Base-by-base conservation (phyloP, 306 rosid species). In the Lathyrus tuberosus region DNA sequence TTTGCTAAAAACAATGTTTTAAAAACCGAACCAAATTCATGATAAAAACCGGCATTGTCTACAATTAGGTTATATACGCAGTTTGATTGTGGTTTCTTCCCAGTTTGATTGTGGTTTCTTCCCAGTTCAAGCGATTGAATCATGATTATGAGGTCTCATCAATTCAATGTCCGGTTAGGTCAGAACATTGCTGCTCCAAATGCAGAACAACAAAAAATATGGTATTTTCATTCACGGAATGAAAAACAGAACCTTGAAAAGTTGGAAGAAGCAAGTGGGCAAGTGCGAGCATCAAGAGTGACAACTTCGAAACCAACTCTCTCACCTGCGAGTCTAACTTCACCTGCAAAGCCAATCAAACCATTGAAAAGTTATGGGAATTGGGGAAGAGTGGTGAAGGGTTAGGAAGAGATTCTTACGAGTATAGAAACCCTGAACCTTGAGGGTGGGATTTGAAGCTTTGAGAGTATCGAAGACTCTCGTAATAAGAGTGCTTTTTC, bases 281-380 rank as follows among this genome's bases (percentile, higher is more conserved):
- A 77, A 0, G 69, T 84, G 33, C 92, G 95, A 81, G 85, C 94
- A 53, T 87, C 95, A 24, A 92, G 74, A 35, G 96, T 89, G 59
- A 87, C 92, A 26, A 89, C 95, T 77, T 92, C 80, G 24, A 92
- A 92, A 31, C 96, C 96, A 64, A 81, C 85, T 61, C 97, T 85
- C 51, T 87, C 78, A 17, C 81, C 79, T 22, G 82, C 79, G 64
- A 52, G 62, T 78, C 86, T 81, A 52, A 89, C 74, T 84, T 92
- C 96, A 79, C 89, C 97, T 89, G n/a, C 79, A 77, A 70, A 68
- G 26, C 10, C 22, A 75, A 37, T 10, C 37, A 66, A 24, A 69
- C 14, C 43, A 16, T 10, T 28, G 43, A 3, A 38, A 1, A 26
- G 51, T 53, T 54, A 51, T 12, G 16, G 38, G 6, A 65, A 71